Evolutionary conservation across 1,284 basidiomycete species (phyloP), one percentile per base, ranked within the genome.

Genomic region (Xanthoconium separans): DNA sequence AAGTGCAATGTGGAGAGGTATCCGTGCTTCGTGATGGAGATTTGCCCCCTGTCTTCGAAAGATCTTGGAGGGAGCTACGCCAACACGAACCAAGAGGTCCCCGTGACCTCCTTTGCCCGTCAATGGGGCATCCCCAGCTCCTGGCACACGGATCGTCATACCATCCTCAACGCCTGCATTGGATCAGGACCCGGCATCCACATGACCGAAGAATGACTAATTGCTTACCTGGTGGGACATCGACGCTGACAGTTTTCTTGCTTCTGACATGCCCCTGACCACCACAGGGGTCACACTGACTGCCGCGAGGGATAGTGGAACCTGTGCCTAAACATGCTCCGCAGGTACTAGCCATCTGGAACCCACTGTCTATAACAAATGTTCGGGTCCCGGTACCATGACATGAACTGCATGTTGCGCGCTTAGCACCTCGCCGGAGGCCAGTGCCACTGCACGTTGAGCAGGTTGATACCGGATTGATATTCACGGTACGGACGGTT

Each of bases 261-360:
- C 82, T 79, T 69, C 91, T 87, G 42, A 99, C 87, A 64, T 93
- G 89, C 20, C 97, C 97, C 30, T 93, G 79, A 33, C 97, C 97
- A 36, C 80, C 83, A 72, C 97, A 99, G 45, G 79, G 77, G 29
- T 80, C 79, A 71, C 97, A 99, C 58, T 89, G 82, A 58, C 89
- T 84, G 31, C 83, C 85, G 15, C 84, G 84, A 52, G 94, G 92
- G 30, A 98, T 84, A 4, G 82, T 84, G 34, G 83, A 83, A 16
- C 97, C 97, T 15, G 82, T 78, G n/a, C 97, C 97, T 24, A 82
- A 77, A 73, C 97, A 99, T 24, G 82, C 73, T 50, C 80, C 79
- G 73, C 97, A 99, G 24, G 94, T 95, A 61, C 87, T 92, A 12
- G 95, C 89, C 94, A 99, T 97, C 70, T 95, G 92, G 84, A 99